Base-by-base conservation (phyloP, 345 rosid genomes). In the Camelina laxa region DNA sequence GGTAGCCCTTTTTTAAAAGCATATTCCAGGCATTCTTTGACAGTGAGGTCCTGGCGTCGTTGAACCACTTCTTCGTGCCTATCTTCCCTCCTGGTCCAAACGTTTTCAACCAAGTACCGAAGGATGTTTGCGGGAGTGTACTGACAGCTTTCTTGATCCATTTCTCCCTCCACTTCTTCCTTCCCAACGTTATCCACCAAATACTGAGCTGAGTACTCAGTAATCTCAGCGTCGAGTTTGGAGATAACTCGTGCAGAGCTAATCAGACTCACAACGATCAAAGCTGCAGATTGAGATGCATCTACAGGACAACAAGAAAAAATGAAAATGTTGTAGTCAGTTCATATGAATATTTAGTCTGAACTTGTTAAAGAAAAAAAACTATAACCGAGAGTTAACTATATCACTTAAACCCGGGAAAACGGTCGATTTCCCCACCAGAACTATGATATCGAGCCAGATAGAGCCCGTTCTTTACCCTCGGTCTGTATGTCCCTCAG, bases 171-270 rank as follows among this genome's bases (percentile, higher is more conserved):
- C 22, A 20, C 35, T 0, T 49, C 48, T 45, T 47, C 50, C 22
- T 58, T 51, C 35, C 59, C 16, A 59, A 36, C 66, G 1, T 58
- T 22, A 11, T 59, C 67, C 36, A 75, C 55, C 67, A 75, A 1
- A 42, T 3, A 67, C 73, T 75, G 73, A 67, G 78, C 67, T 1
- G 78, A 67, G 67, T 49, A 75, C 36, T 14, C 27, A 14, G 79
- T 75, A 10, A 0, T 27, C 24, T 9, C 54, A 39, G 14, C 3
- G 68, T 75, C 73, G 2, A 75, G 51, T 2, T 58, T 38, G 3
- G 48, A 11, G 6, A 74, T 1, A 27, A 57, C 21, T 4, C 78
- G 53, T 15, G 73, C 67, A 22, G 79, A 14, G 73, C 79, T 59
- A 15, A 75, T 27, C 17, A 75, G 42, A 21, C 4, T 39, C 12